These are phyloP conservation scores for Andrographis paniculata DNA, from an alignment of 305 asterid species.

Conservation along the genomic window DNA sequence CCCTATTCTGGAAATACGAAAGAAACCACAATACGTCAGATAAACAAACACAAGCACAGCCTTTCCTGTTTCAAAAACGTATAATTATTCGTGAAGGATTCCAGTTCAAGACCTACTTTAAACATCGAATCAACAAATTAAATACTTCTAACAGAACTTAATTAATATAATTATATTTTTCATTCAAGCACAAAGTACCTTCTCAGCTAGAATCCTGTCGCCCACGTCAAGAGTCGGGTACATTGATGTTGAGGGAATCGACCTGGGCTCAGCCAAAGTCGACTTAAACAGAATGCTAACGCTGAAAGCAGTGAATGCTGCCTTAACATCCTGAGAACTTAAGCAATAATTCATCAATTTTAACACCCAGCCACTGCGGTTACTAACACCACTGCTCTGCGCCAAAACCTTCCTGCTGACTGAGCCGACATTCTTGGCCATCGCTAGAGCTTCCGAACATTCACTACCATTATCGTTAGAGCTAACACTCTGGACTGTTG, in stretches of 20 bases:
- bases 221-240: constrained; percentile 86
- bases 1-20: constrained; percentile 15
- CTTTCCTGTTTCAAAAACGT: neutral
- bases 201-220: constrained; percentile 81
- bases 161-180: neutral
- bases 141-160: neutral
- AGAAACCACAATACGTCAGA: constrained; percentile 9
- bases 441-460: constrained; percentile 29
- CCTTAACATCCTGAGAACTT: constrained; percentile 78
- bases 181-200: constrained; percentile 38
- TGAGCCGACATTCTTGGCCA: constrained; percentile 24
- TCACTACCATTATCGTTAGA: constrained; percentile 15
- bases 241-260: constrained; percentile 87
- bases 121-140: constrained; percentile 6
- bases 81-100: neutral
- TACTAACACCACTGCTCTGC: constrained; percentile 18
- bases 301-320: constrained; percentile 81
- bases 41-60: constrained; percentile 10
- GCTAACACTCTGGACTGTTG: constrained; percentile 15
- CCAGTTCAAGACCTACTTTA: neutral
- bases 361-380: constrained; percentile 45
- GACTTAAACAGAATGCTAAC: constrained; percentile 75
- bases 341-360: constrained; percentile 48
- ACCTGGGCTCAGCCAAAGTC: constrained; percentile 87
- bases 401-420: constrained; percentile 27